Conservation (phyloP, 768 basidiomycete genomes). For the Phaeotremella fagi region DNA sequence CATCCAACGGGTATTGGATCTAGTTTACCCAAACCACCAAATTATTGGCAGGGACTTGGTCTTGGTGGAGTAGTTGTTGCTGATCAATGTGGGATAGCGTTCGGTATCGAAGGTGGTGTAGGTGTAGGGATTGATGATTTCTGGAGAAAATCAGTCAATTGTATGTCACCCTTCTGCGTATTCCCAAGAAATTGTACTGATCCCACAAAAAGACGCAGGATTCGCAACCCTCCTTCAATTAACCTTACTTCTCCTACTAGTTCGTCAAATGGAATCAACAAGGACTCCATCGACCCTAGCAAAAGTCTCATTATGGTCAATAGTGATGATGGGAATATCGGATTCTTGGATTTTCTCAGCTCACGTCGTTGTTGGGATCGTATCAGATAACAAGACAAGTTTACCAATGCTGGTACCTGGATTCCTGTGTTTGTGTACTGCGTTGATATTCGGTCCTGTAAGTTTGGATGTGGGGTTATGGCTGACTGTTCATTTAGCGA, state of each 20-base stretch:
- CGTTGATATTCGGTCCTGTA: slow-evolving; percentile 76
- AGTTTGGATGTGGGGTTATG: slow-evolving; percentile 37
- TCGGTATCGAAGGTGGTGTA: slow-evolving; percentile 61
- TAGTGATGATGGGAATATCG: slow-evolving; percentile 69
- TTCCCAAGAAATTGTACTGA: no score
- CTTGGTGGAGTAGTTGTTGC: slow-evolving; percentile 65
- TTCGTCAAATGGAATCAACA: slow-evolving; percentile 68
- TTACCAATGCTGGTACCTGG: slow-evolving; percentile 77
- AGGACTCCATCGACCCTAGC: slow-evolving; percentile 73
- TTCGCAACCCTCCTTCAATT: slow-evolving; percentile 65
- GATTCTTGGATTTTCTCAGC: slow-evolving; percentile 82
- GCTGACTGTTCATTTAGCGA: slow-evolving; percentile 57
- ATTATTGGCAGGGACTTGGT: slow-evolving; percentile 35
- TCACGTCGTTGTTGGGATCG: slow-evolving; percentile 80
- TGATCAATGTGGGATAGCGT: slow-evolving; percentile 71
- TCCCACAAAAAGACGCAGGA: slow-evolving; percentile 65
- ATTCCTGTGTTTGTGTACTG: slow-evolving; percentile 69
- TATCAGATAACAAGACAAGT: slow-evolving; percentile 75
- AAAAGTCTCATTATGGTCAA: slow-evolving; percentile 76
- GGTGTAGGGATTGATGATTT: slow-evolving; percentile 60
- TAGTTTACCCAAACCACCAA: slow-evolving; percentile 25
- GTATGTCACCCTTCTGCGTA: no score
- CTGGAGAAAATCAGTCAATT: slow-evolving; percentile 68
- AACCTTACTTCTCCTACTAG: slow-evolving; percentile 61
- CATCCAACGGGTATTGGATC: slow-evolving; percentile 34